Evolutionary conservation across 23 red algal genomes (phyloP), one percentile per base, ranked within the genome.

Genomic region (Gracilariopsis chorda): DNA sequence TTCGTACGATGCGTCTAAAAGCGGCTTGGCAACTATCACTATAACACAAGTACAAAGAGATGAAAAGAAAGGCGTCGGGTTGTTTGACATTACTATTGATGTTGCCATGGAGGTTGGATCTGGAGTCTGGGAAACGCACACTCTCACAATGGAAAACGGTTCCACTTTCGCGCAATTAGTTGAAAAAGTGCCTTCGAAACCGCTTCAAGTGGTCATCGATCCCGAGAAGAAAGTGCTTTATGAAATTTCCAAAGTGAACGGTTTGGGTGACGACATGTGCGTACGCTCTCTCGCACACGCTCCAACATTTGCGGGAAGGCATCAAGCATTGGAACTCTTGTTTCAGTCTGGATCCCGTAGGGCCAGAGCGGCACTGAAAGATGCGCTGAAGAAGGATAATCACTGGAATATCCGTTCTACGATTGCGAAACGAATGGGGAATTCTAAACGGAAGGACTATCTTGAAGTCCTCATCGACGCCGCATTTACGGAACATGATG

Each of bases 181-280:
- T 37, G 27, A 82, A 21, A 83, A 77, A 62, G 51, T 94, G 36
- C 56, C 46, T 2, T 27, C 41, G 21, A 84, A 94, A 51, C 91
- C 91, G n/a, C 42, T 78, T 25, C 78, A 83, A 56, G 69, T 94
- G 39, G 82, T 87, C 20, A 49, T 94, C 48, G 91, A 94, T 77
- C 91, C 91, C 1, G 55, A 83, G 51, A 86, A 77, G 40, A 87
- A 87, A 71, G 80, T 94, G 3, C 73, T 94, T 35, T 71, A 87
- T 65, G 80, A 83, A 11, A 47, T 87, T 39, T 42, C 48, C 45
- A 89, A 89, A 56, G 20, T 92, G 30, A 76, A 28, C 63, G 78
- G 88, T 73, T 37, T 92, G 17, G 77, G 63, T 53, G 77, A 92
- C 67, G 88, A 92, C 30, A 81, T 83, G 88, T 62, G 28, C 46